Conservation (phyloP, 2,329 filamentous ascomycete genomes). For the Colletotrichum trifolii region DNA sequence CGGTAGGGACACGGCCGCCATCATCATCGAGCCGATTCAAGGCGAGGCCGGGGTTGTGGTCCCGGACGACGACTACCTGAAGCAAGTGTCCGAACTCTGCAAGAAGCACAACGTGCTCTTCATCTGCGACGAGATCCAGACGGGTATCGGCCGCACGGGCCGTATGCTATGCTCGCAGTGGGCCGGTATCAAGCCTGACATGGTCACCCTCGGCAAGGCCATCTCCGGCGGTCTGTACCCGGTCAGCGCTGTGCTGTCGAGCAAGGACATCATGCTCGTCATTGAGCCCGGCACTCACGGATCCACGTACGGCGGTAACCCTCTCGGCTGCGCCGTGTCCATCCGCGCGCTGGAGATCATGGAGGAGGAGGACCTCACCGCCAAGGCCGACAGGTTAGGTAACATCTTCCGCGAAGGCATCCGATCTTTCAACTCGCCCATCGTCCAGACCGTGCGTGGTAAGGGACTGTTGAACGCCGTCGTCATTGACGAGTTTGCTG, state of each 20-base stretch:
- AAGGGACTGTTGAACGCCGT: slow-evolving; percentile 97
- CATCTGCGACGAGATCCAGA: slow-evolving; percentile 99
- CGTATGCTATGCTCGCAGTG: slow-evolving; percentile 95
- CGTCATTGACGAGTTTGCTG: slow-evolving; percentile 90
- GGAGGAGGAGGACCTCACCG: slow-evolving; percentile 88
- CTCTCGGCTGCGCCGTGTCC: slow-evolving; percentile 92
- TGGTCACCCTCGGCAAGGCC: slow-evolving; percentile 95
- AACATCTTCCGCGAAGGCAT: slow-evolving; percentile 85
- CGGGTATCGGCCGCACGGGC: slow-evolving; percentile 93
- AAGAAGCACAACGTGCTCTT: slow-evolving; percentile 95
- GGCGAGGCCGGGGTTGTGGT: slow-evolving; percentile 98
- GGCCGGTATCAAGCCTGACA: slow-evolving; percentile 93
- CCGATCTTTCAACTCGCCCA: slow-evolving; percentile 77
- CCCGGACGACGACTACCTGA: slow-evolving; percentile 88
- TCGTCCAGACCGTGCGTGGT: slow-evolving; percentile 86
- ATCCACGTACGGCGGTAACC: slow-evolving; percentile 98
- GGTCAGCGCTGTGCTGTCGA: slow-evolving; percentile 91
- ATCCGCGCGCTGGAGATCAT: slow-evolving; percentile 95
- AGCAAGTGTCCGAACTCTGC: slow-evolving; percentile 83
- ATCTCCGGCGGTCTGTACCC: slow-evolving; percentile 99
- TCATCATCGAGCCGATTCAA: slow-evolving; percentile 96
- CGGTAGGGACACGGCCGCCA: slow-evolving; percentile 87
- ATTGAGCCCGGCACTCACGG: slow-evolving; percentile 97
- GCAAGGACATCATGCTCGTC: slow-evolving; percentile 93
- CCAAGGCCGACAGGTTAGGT: slow-evolving; percentile 80